These are phyloP conservation scores for Tetrapisispora phaffii DNA, from an alignment of 805 yeast genomes.

Conservation along the genomic window DNA sequence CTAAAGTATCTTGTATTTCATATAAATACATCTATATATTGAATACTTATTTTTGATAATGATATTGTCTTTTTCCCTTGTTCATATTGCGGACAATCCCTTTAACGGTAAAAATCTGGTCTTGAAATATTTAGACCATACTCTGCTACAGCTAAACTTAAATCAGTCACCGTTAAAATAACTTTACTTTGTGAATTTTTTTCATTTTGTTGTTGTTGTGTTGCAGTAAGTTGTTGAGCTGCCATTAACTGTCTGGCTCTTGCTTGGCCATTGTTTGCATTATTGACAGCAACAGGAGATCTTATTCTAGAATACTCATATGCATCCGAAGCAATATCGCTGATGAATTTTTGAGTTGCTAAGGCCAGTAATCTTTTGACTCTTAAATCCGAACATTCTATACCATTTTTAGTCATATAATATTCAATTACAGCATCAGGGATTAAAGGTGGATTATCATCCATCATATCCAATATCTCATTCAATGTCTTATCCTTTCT, in stretches of 20 bases:
- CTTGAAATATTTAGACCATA: conserved; percentile 83
- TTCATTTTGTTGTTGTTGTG: conserved; percentile 37
- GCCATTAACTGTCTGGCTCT: conserved; percentile 70
- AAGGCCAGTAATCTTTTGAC: conserved; percentile 78
- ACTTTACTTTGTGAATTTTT: conserved; percentile 50
- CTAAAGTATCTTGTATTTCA: no score
- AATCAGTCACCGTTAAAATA: conserved; percentile 84
- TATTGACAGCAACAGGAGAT: conserved; percentile 77
- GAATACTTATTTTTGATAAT: no score
- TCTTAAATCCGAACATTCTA: conserved; percentile 66
- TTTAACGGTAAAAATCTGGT: conserved; percentile 84
- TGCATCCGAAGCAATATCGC: conserved; percentile 93
- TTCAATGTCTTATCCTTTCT: conserved; percentile 73
- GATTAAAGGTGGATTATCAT: conserved; percentile 87
- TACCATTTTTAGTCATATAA: conserved; percentile 76
- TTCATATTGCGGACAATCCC: no score
- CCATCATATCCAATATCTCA: conserved; percentile 82
- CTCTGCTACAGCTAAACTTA: conserved; percentile 85
- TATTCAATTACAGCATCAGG: conserved; percentile 96
- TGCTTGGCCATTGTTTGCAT: conserved; percentile 75
- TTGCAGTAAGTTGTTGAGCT: conserved; percentile 39
- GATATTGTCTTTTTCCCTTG: no score
- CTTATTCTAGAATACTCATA: conserved; percentile 91
- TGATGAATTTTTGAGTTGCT: conserved; percentile 91
- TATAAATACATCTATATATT: no score